These are phyloP conservation scores for Quillaja saponaria DNA, from an alignment of 306 rosid species.

Conservation along the genomic window DNA sequence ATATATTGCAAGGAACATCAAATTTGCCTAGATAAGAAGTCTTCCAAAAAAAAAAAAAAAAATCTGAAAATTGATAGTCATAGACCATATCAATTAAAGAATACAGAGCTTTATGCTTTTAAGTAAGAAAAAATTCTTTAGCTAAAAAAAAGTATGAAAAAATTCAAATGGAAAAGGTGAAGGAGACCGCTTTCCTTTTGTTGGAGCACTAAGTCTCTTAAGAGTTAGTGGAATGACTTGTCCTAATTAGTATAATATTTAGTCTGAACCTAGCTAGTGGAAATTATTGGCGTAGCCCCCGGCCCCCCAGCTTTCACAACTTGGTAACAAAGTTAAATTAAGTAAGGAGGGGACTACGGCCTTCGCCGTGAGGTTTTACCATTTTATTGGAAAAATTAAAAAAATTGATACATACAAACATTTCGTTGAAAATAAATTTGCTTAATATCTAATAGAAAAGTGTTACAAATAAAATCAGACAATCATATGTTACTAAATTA, in stretches of 20 bases:
- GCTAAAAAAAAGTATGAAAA: not conserved
- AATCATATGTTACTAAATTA: too few species aligned
- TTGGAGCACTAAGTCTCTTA: constrained; percentile 74
- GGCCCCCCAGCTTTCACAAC: constrained; percentile 35
- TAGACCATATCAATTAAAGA: constrained; percentile 9
- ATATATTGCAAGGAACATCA: constrained; percentile 19
- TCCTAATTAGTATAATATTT: constrained; percentile 37
- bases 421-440: too few species aligned
- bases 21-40: constrained; percentile 30
- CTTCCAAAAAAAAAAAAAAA: constrained; percentile 20
- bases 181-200: constrained; percentile 69
- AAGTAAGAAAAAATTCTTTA: not conserved
- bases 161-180: constrained; percentile 54
- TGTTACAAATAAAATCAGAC: too few species aligned
- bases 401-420: too few species aligned
- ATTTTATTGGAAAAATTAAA: too few species aligned
- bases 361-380: too few species aligned
- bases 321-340: too few species aligned
- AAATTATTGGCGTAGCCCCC: constrained; percentile 51
- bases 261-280: constrained; percentile 35
- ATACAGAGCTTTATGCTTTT: constrained; percentile 21
- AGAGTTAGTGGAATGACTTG: constrained; percentile 52
- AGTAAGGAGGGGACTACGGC: too few species aligned
- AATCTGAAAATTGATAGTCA: constrained; percentile 44
- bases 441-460: too few species aligned